Evolutionary conservation across 768 basidiomycete species (phyloP).

Genomic region (Boletus eberwhitei): DNA sequence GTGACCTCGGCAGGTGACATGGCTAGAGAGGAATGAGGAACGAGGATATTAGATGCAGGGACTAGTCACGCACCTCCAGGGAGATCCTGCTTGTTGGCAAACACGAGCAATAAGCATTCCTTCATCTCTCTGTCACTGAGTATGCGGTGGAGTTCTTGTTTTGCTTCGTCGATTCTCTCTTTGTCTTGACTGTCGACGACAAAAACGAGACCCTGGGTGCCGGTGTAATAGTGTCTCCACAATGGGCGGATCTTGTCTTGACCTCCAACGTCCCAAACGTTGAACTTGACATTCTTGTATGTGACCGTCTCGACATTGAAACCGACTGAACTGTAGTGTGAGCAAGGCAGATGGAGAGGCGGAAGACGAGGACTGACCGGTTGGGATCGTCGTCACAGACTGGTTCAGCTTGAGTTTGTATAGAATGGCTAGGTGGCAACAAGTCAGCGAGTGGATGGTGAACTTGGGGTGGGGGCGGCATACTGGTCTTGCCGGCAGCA

Average conservation of each 20-base stretch:
- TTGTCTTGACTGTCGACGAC: slow-evolving; percentile 97
- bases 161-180: slow-evolving; percentile 94
- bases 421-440: slow-evolving; percentile 71
- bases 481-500: slow-evolving; percentile 98
- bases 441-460: not conserved
- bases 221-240: slow-evolving; percentile 99
- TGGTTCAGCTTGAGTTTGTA: slow-evolving; percentile 99
- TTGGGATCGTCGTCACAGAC: slow-evolving; percentile 97
- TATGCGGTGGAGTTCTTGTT: slow-evolving; percentile 93
- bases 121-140: slow-evolving; percentile 97
- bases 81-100: slow-evolving; percentile 98
- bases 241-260: slow-evolving; percentile 99
- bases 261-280: slow-evolving; percentile 97
- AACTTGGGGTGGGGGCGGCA: slow-evolving; percentile 33
- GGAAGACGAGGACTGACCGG: slow-evolving; percentile 48
- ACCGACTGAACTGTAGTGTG: slow-evolving; percentile 56
- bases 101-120: slow-evolving; percentile 94
- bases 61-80: slow-evolving; percentile 71
- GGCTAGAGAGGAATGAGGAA: slow-evolving; percentile 39
- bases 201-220: slow-evolving; percentile 97
- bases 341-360: not conserved
- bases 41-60: not conserved
- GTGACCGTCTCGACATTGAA: slow-evolving; percentile 99
- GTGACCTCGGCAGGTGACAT: slow-evolving; percentile 99
- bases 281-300: slow-evolving; percentile 97